Evolutionary conservation across 208 protist species (phyloP).

Genomic region (Herpetomonas samuelpessoai): DNA sequence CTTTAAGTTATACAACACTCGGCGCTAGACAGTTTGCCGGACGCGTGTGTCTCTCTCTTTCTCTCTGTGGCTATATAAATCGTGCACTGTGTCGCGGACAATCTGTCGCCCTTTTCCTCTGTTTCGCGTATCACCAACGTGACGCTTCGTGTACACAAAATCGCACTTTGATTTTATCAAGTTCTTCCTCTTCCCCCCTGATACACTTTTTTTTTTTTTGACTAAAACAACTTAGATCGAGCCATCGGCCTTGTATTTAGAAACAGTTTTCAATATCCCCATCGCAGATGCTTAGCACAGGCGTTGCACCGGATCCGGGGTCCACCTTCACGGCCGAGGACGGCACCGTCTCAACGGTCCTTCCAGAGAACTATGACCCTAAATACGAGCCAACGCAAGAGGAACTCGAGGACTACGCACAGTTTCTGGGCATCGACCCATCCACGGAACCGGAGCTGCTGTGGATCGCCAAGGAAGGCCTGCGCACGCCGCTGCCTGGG

Average conservation of each 20-base stretch:
- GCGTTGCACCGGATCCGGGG: slow-evolving; percentile 56
- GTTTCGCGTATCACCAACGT: too few species aligned
- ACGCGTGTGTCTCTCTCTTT: too few species aligned
- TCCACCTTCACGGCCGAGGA: slow-evolving; percentile 77
- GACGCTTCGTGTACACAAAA: not conserved
- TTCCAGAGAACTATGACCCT: slow-evolving; percentile 86
- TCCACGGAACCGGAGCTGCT: slow-evolving; percentile 77
- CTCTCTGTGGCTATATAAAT: too few species aligned
- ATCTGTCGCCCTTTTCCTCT: too few species aligned
- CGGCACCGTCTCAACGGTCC: slow-evolving; percentile 81
- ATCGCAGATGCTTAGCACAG: too few species aligned
- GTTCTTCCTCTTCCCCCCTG: slow-evolving; percentile 15
- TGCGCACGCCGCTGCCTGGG: slow-evolving; percentile 87
- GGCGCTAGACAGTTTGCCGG: too few species aligned
- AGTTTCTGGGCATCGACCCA: slow-evolving; percentile 91
- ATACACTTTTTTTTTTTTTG: slow-evolving; percentile 8
- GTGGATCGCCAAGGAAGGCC: slow-evolving; percentile 90
- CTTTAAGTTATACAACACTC: too few species aligned
- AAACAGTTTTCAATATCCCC: too few species aligned
- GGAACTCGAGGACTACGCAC: slow-evolving; percentile 91
- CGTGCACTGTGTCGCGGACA: too few species aligned
- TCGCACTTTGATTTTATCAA: slow-evolving; percentile 9
- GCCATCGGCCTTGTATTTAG: too few species aligned
- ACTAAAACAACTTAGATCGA: too few species aligned
- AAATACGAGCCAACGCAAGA: slow-evolving; percentile 85